These are phyloP conservation scores for Lagenidium sp. DNA, from an alignment of 352 stramenopile species.

Conservation along the genomic window DNA sequence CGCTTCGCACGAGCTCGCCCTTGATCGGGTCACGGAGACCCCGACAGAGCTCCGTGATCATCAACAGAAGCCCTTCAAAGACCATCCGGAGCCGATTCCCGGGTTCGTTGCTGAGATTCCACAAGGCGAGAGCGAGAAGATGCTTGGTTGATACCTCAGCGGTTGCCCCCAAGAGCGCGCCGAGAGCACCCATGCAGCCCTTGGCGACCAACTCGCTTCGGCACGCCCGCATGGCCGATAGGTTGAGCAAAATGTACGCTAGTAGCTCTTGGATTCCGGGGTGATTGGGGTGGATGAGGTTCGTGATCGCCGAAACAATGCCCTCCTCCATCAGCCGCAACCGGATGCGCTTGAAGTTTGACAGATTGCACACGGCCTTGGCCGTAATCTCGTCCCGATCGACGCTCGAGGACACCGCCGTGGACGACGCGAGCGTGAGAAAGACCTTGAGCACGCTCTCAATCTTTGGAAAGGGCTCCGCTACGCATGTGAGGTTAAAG, in stretches of 20 bases:
- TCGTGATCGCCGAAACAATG: constrained; percentile 59
- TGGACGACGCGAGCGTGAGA: constrained; percentile 40
- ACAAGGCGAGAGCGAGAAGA: constrained; percentile 47
- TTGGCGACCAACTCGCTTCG: constrained; percentile 65
- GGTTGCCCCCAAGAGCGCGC: constrained; percentile 29
- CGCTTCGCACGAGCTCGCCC: neutral
- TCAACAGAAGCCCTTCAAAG: constrained; percentile 49
- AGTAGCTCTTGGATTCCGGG: constrained; percentile 46
- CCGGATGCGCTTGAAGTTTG: constrained; percentile 76
- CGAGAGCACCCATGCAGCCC: constrained; percentile 45
- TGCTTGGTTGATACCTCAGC: constrained; percentile 25
- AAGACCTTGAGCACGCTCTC: constrained; percentile 77
- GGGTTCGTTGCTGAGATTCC: constrained; percentile 65
- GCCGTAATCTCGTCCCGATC: constrained; percentile 41
- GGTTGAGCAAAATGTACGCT: constrained; percentile 64
- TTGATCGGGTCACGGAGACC: too few species aligned
- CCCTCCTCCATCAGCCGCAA: constrained; percentile 85
- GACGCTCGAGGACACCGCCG: constrained; percentile 5
- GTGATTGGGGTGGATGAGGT: constrained; percentile 40
- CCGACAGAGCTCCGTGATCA: constrained; percentile 46
- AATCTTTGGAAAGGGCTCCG: constrained; percentile 81
- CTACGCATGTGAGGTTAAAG: constrained; percentile 87
- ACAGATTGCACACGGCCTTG: constrained; percentile 84
- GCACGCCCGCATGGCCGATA: constrained; percentile 48
- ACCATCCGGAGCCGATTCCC: constrained; percentile 64